Conservation (phyloP, 73 alveolate species). For the Stentor roeselii region DNA sequence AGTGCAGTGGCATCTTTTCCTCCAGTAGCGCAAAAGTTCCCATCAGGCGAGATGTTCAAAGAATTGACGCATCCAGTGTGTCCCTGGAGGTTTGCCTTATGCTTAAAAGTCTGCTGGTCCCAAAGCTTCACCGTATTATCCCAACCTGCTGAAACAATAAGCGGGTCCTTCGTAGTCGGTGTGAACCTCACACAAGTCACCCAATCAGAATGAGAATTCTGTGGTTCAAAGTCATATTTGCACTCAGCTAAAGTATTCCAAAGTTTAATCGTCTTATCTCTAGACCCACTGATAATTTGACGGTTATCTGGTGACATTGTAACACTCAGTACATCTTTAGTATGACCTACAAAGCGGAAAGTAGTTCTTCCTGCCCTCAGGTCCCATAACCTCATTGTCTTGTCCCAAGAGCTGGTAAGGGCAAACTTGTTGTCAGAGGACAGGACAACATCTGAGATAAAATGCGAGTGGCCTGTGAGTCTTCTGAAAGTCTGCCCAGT, state of each 20-base stretch:
- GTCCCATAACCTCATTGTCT: neutral
- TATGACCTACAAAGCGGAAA: neutral
- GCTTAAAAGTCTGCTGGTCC: neutral
- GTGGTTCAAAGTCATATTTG: neutral
- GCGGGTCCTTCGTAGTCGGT: neutral
- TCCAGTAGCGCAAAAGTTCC: neutral
- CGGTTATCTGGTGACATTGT: neutral
- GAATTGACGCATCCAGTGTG: neutral
- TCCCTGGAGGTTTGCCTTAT: neutral
- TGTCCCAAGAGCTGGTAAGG: neutral
- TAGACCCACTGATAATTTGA: neutral
- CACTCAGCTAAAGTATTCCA: slow-evolving; percentile 2
- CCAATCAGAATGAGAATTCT: neutral
- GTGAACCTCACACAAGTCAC: neutral
- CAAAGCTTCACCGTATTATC: neutral
- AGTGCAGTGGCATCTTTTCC: neutral
- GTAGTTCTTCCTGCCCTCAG: neutral
- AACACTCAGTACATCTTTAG: neutral
- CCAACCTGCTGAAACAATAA: neutral
- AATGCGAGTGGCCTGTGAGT: neutral
- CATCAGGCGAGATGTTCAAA: neutral
- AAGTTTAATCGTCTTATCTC: too few species aligned
- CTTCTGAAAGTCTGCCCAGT: too few species aligned
- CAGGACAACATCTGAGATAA: neutral
- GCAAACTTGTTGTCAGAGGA: neutral